Base-by-base conservation (phyloP, 192 early-diverging fungal genomes). In the Gonapodya sp. region DNA sequence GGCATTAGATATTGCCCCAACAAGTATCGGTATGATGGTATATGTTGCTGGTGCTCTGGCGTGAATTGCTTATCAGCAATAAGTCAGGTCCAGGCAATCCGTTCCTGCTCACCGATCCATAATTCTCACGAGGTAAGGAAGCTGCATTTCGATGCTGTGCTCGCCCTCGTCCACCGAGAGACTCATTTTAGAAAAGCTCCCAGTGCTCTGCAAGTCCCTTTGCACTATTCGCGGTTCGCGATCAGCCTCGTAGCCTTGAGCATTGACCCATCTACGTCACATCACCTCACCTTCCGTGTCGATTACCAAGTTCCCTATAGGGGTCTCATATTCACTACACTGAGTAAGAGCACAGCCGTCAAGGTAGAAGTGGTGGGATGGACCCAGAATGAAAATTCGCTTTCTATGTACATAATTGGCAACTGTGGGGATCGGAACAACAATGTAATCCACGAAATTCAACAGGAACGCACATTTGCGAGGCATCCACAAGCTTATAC, bases 111-210 rank as follows among this genome's bases (percentile, higher is more conserved):
- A 92, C 92, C 84, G 79, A 84, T 92, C 89, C 86, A 98, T 93
- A 31, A 93, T 87, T 83, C 94, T 94, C 86, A 92, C 92, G 1
- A 94, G 89, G 85, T 92, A 98, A 8, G 97, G 97, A 78, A 98
- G 82, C 81, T 99, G 96, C 96, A 99, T 95, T 83, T 98, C 97
- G 82, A 99, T 91, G 84, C 95, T 96, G 83, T 99, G 97, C 83
- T 99, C 97, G 46, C 94, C 92, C 82, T 98, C 95, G 81, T 99
- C 97, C 24, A 73, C 36, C 8, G 36, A 80, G 73, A 82, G 80
- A 31, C 80, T 86, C 95, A 98, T 95, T 36, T 80, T 77, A 1
- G 80, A 74, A 87, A 96, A 98, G 0, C 87, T 36, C 0, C 92
- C 88, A 0, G 92, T 94, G 35, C 87, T 83, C 37, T 83, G 73